phyloP scores from a whole-genome alignment of 176 grass and related monocot genomes.

The Areca catechu region DNA sequence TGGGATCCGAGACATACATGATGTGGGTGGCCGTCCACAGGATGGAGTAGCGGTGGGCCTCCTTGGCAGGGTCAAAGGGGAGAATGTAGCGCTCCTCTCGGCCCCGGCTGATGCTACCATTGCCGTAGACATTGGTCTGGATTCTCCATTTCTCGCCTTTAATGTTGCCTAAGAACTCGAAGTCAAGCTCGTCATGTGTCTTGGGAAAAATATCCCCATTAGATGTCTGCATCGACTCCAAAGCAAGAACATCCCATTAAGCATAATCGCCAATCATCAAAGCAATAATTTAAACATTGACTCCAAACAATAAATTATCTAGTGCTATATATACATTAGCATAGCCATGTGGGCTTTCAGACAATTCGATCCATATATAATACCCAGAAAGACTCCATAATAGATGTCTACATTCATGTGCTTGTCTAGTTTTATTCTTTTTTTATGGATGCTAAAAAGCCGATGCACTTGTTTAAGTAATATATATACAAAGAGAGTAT shows the following conservation, averaged over 20 bases:
- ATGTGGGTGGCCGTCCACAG: slow-evolving; percentile 13
- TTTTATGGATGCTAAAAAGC: too few relatives aligned
- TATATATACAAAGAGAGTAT: too few relatives aligned
- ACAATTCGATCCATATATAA: too few relatives aligned
- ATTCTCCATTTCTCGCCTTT: slow-evolving; percentile 10
- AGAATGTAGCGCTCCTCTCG: slow-evolving; percentile 19
- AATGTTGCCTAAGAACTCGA: slow-evolving; percentile 20
- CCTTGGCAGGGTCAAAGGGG: slow-evolving; percentile 11
- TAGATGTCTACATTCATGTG: too few relatives aligned
- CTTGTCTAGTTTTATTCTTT: too few relatives aligned
- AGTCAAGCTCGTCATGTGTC: slow-evolving; percentile 20
- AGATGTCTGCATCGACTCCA: slow-evolving; percentile 5
- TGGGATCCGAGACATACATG: background rate
- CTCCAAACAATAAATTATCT: too few relatives aligned
- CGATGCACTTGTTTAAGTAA: too few relatives aligned
- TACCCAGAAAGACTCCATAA: too few relatives aligned
- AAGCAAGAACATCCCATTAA: background rate
- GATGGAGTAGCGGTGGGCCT: slow-evolving; percentile 17
- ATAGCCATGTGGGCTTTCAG: too few relatives aligned
- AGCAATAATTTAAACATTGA: background rate
- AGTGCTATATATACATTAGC: too few relatives aligned
- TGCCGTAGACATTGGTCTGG: slow-evolving; percentile 22
- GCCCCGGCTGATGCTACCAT: slow-evolving; percentile 16
- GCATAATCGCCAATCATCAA: background rate
- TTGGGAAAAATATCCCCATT: slow-evolving; percentile 15